Percentiles rank a stretch among this genome's conserved stretches.
phyloP scores from a whole-genome alignment of 371 early-diverging fungal species.

The Syncephalastrum monosporum region DNA sequence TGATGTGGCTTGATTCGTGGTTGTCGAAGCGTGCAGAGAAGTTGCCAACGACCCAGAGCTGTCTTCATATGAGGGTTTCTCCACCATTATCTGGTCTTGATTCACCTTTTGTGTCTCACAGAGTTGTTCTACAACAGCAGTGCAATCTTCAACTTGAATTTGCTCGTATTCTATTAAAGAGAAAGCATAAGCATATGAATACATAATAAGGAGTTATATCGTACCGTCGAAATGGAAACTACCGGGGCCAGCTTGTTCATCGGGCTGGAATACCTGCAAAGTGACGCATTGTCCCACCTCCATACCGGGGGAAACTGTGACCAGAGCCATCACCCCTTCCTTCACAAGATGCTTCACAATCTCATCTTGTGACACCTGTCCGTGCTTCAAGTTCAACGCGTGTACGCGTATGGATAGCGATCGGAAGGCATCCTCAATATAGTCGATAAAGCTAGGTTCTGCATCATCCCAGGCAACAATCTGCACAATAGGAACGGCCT shows the following conservation, averaged over 20 bases:
- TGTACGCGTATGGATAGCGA: slow-evolving; percentile 10
- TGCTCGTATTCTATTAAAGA: too few species aligned
- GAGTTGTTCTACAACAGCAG: too few species aligned
- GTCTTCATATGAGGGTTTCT: too few species aligned
- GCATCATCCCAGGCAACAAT: slow-evolving; percentile 20
- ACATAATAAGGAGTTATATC: background rate
- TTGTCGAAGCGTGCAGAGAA: too few species aligned
- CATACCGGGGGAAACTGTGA: slow-evolving; percentile 47
- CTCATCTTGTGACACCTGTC: slow-evolving; percentile 12
- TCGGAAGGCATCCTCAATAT: slow-evolving; percentile 20
- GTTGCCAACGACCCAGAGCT: too few species aligned
- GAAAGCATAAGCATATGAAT: too few species aligned
- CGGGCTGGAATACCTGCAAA: slow-evolving; percentile 34
- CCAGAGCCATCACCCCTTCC: slow-evolving; percentile 54
- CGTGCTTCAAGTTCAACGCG: slow-evolving; percentile 14
- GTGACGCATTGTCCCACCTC: slow-evolving; percentile 31
- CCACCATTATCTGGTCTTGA: too few species aligned
- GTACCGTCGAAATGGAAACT: slow-evolving; percentile 38
- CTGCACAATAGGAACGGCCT: slow-evolving; percentile 19
- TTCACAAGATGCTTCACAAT: slow-evolving; percentile 37
- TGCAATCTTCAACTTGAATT: too few species aligned
- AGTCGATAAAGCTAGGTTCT: slow-evolving; percentile 10
- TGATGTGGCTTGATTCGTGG: too few species aligned
- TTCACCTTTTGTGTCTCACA: too few species aligned
- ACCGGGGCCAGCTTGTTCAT: slow-evolving; percentile 7